These are phyloP conservation scores for Leavenworthia alabamica DNA, from an alignment of 345 rosid species.

Conservation along the genomic window DNA sequence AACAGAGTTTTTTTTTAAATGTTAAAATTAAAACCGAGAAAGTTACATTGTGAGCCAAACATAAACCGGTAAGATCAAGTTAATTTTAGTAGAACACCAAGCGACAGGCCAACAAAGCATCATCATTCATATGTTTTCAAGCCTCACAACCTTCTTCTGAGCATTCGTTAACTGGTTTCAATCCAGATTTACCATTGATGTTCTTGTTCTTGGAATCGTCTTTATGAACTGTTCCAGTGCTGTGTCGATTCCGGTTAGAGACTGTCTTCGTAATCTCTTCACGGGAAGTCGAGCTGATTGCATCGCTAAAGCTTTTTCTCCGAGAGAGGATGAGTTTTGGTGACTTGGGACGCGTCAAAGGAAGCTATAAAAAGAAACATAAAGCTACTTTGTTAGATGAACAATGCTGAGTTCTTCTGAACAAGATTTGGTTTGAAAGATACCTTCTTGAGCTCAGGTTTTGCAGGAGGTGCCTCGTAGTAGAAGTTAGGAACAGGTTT, in stretches of 20 bases:
- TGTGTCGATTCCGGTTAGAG: conserved; percentile 26
- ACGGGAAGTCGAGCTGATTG: conserved; percentile 28
- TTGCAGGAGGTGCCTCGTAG: conserved; percentile 83
- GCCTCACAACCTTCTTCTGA: conserved; percentile 35
- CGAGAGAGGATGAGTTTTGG: conserved; percentile 47
- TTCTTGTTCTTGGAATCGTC: conserved; percentile 22
- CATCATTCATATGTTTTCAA: too few species aligned
- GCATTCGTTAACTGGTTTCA: conserved; percentile 35
- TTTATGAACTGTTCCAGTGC: conserved; percentile 41
- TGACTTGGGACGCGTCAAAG: conserved; percentile 75
- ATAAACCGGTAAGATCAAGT: conserved; percentile 13
- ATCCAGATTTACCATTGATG: conserved; percentile 26
- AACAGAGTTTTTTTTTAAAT: conserved; percentile 3
- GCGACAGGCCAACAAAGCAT: too few species aligned
- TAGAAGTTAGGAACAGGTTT: conserved; percentile 93
- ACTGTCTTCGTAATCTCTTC: conserved; percentile 18
- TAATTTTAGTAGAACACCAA: too few species aligned
- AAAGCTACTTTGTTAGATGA: conserved; percentile 3
- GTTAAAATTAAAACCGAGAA: conserved; percentile 12
- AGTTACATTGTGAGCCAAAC: conserved; percentile 23
- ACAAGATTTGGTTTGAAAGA: neutral
- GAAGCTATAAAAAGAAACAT: conserved; percentile 41
- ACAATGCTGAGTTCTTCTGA: conserved; percentile 1
- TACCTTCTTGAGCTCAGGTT: conserved; percentile 87
- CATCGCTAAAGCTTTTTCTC: conserved; percentile 63